Percentiles rank a stretch among this genome's conserved stretches.
Conservation (phyloP, 2,329 filamentous ascomycete genomes). For the Colletotrichum tropicale region DNA sequence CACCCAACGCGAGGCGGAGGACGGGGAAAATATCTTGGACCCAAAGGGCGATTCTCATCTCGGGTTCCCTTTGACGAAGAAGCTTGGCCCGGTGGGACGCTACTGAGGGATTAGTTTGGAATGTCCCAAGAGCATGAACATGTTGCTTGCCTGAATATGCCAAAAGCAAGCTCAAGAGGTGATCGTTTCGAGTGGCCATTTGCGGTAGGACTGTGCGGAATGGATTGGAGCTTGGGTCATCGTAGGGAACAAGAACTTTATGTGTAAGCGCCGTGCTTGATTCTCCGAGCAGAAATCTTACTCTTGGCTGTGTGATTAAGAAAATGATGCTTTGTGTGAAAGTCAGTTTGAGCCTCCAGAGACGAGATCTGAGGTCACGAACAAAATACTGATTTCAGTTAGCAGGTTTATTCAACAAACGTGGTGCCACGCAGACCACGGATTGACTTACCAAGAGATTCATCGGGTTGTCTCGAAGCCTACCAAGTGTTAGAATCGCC, state of each 20-base stretch:
- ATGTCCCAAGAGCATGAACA: not conserved
- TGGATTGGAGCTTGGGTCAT: slow-evolving; percentile 57
- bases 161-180: slow-evolving; percentile 77
- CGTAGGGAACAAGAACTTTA: slow-evolving; percentile 54
- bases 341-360: not conserved
- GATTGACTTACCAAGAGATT: slow-evolving; percentile 64
- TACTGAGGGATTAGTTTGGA: not conserved
- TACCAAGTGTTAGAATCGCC: slow-evolving; percentile 44
- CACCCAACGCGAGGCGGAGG: slow-evolving; percentile 69
- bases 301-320: slow-evolving; percentile 79
- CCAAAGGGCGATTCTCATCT: slow-evolving; percentile 79
- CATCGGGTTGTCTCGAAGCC: slow-evolving; percentile 75
- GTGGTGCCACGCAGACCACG: not conserved
- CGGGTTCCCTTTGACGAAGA: slow-evolving; percentile 74
- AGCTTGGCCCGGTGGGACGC: slow-evolving; percentile 83
- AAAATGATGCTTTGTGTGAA: slow-evolving; percentile 57
- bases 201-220: slow-evolving; percentile 54
- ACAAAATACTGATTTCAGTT: slow-evolving; percentile 50
- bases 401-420: slow-evolving; percentile 12
- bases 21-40: slow-evolving; percentile 80
- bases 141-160: slow-evolving; percentile 66
- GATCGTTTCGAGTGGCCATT: slow-evolving; percentile 72
- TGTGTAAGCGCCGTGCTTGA: slow-evolving; percentile 28
- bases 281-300: slow-evolving; percentile 32
- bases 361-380: slow-evolving; percentile 24